These are phyloP conservation scores for Podaxis mareebaensis DNA, from an alignment of 768 basidiomycete species.

Conservation along the genomic window DNA sequence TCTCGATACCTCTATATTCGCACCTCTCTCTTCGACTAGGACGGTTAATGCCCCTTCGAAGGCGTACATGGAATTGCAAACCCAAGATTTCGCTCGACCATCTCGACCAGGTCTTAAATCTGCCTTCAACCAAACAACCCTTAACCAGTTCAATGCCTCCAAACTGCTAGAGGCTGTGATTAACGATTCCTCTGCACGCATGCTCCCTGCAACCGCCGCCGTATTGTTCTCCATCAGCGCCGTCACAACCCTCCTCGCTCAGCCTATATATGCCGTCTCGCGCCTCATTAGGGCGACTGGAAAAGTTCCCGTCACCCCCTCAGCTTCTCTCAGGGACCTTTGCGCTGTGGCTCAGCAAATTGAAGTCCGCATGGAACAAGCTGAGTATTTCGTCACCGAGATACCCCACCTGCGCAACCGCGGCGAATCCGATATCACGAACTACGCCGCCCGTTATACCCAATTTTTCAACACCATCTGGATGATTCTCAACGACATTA, in stretches of 20 bases:
- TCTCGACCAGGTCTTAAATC: neutral
- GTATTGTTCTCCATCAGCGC: conserved; percentile 14
- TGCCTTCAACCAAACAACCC: conserved; percentile 3
- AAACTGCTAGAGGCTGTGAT: conserved; percentile 7
- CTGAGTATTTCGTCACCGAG: conserved; percentile 42
- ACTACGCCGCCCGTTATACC: conserved; percentile 64
- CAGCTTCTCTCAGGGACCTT: neutral
- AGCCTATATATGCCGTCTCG: conserved; percentile 5
- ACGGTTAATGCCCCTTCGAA: neutral
- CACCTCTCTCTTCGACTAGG: conserved; percentile 11
- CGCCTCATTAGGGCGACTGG: neutral
- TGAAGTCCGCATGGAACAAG: conserved; percentile 56
- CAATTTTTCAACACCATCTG: conserved; percentile 92
- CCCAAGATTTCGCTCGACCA: conserved; percentile 14
- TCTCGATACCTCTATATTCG: conserved; percentile 37
- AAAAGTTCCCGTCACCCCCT: neutral
- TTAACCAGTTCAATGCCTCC: conserved; percentile 15
- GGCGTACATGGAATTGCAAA: neutral
- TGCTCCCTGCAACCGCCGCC: conserved; percentile 12
- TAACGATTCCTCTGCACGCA: conserved; percentile 3
- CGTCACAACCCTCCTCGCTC: conserved; percentile 7
- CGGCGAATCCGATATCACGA: conserved; percentile 36
- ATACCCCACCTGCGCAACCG: conserved; percentile 37
- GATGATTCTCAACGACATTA: conserved; percentile 89
- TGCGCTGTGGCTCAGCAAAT: conserved; percentile 50